phyloP scores from a whole-genome alignment of 495 filamentous ascomycete genomes.

The Penicillium waksmanii region DNA sequence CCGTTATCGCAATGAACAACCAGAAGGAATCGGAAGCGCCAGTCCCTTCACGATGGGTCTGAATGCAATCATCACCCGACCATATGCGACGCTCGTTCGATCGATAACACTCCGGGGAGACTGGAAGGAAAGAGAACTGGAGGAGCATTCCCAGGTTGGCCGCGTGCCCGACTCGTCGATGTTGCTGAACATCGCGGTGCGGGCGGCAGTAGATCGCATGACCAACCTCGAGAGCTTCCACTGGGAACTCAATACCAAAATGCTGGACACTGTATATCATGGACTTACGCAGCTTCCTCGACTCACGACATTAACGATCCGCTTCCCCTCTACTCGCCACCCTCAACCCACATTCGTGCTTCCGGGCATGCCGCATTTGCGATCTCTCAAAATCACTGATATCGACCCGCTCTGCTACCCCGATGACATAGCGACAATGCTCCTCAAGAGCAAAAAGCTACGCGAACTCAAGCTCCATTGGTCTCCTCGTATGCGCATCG shows the following conservation, averaged over 20 bases:
- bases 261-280: constrained; percentile 61
- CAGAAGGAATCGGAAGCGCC: constrained; percentile 63
- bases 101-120: constrained; percentile 58
- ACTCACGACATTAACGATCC: constrained; percentile 58
- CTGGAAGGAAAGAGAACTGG: constrained; percentile 60
- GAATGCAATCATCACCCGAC: constrained; percentile 61
- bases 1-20: constrained; percentile 59
- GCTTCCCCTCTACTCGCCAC: constrained; percentile 58
- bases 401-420: constrained; percentile 69
- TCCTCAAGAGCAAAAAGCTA: constrained; percentile 55
- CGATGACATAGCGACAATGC: constrained; percentile 62
- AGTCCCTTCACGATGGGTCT: constrained; percentile 67
- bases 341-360: constrained; percentile 62
- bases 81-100: constrained; percentile 54
- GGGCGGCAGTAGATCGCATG: constrained; percentile 64
- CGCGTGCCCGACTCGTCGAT: constrained; percentile 65
- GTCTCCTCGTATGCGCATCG: constrained; percentile 63
- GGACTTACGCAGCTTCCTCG: constrained; percentile 52
- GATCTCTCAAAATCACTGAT: constrained; percentile 55
- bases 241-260: constrained; percentile 67
- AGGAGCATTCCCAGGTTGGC: constrained; percentile 59
- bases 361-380: constrained; percentile 60
- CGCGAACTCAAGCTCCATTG: constrained; percentile 60
- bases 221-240: constrained; percentile 57
- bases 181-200: constrained; percentile 63